phyloP scores from a whole-genome alignment of 2,329 filamentous ascomycete genomes.

The Coniosporium tulheliwenetii region DNA sequence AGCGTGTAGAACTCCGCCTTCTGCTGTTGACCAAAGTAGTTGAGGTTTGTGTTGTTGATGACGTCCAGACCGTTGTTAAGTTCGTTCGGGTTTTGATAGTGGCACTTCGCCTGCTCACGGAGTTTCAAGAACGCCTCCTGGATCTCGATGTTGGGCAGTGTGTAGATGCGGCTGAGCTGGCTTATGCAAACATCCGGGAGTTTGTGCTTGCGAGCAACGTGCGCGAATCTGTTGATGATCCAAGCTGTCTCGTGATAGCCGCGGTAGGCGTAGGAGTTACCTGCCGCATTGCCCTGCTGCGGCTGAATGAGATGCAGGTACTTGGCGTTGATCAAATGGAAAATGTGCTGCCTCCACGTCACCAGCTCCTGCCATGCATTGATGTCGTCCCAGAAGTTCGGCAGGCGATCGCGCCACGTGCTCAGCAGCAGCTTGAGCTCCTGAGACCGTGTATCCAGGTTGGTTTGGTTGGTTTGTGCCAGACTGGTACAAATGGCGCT shows the following conservation, averaged over 20 bases:
- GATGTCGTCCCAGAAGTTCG: constrained; percentile 99
- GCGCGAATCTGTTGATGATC: constrained; percentile 98
- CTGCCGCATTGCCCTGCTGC: constrained; percentile 59
- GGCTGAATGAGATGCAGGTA: constrained; percentile 76
- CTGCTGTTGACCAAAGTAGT: constrained; percentile 90
- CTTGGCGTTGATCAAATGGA: constrained; percentile 87
- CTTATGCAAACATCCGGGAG: constrained; percentile 95
- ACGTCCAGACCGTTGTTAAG: constrained; percentile 88
- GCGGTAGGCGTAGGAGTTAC: constrained; percentile 88
- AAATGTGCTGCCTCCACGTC: constrained; percentile 99
- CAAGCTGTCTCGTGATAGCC: constrained; percentile 98
- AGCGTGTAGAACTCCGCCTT: constrained; percentile 99
- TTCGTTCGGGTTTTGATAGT: constrained; percentile 91
- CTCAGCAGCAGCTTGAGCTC: constrained; percentile 88
- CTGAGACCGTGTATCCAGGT: constrained; percentile 85
- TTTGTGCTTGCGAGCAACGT: constrained; percentile 92
- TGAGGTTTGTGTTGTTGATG: constrained; percentile 98
- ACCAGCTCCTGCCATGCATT: constrained; percentile 98
- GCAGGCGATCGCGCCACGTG: constrained; percentile 87
- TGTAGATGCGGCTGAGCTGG: constrained; percentile 95
- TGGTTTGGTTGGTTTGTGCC: constrained; percentile 64
- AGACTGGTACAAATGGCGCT: constrained; percentile 92
- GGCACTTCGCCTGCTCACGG: constrained; percentile 95
- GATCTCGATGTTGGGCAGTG: constrained; percentile 96
- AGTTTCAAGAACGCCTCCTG: constrained; percentile 97